These are phyloP conservation scores for Helianthus annuus DNA, from an alignment of 129 eudicot species.

Conservation along the genomic window DNA sequence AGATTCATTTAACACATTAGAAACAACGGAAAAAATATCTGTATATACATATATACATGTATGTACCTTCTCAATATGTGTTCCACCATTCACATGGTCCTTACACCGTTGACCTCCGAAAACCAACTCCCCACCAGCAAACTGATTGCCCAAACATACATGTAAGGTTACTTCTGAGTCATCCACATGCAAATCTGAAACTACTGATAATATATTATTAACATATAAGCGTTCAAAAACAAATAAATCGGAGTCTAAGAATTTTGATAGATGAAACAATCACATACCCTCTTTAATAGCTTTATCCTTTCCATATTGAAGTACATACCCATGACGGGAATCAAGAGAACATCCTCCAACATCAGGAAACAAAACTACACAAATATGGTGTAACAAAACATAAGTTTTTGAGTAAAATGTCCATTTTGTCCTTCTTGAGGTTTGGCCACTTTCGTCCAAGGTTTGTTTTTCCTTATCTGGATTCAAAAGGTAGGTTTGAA, in stretches of 20 bases:
- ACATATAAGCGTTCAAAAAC: neutral
- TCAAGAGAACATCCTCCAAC: too few relatives aligned
- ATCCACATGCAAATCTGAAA: conserved; percentile 84
- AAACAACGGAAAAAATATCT: conserved; percentile 1
- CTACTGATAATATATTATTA: neutral
- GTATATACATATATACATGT: neutral
- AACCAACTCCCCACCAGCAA: conserved; percentile 83
- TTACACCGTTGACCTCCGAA: conserved; percentile 90
- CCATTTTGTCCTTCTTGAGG: too few relatives aligned
- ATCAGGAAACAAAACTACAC: conserved; percentile 76
- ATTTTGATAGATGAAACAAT: conserved; percentile 4
- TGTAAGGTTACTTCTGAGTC: conserved; percentile 90
- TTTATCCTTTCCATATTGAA: too few relatives aligned
- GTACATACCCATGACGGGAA: too few relatives aligned
- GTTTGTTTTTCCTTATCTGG: too few relatives aligned
- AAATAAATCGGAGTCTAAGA: neutral
- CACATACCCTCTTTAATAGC: too few relatives aligned
- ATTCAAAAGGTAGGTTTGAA: too few relatives aligned
- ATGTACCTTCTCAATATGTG: conserved; percentile 73
- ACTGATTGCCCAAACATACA: conserved; percentile 79
- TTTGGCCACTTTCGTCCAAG: too few relatives aligned
- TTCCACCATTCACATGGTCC: conserved; percentile 73
- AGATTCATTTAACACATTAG: neutral
- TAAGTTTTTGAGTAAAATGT: too few relatives aligned
- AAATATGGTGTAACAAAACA: conserved; percentile 8